Conservation (phyloP, 208 protist genomes). For the Trypanosoma mega region DNA sequence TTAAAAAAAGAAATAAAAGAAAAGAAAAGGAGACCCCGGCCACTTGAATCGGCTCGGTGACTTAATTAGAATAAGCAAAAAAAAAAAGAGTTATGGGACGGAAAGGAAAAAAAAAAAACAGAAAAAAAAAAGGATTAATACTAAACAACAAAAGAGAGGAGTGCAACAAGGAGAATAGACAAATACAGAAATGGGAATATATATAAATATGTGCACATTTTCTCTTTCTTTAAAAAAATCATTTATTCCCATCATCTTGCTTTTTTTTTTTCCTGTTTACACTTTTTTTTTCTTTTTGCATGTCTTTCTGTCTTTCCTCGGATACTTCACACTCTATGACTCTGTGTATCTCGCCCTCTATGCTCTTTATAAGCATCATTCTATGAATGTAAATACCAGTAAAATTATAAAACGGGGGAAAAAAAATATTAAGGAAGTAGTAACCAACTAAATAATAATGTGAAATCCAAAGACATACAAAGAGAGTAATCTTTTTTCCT, state of each 20-base stretch:
- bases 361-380: no score
- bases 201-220: no score
- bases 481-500: background rate
- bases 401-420: background rate
- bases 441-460: conserved; percentile 5
- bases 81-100: no score
- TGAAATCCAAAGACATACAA: conserved; percentile 12
- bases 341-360: no score
- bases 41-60: background rate
- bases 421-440: conserved; percentile 10
- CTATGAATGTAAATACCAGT: background rate
- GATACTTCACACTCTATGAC: no score
- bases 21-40: background rate
- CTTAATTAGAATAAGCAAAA: conserved; percentile 5
- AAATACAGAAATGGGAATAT: conserved; percentile 16
- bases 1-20: background rate
- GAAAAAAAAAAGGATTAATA: conserved; percentile 15
- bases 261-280: no score
- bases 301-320: no score
- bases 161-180: background rate
- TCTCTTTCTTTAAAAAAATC: no score
- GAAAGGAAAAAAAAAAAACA: conserved; percentile 15
- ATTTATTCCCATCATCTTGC: no score
- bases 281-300: no score
- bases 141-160: conserved; percentile 13